Conservation (phyloP, 768 basidiomycete genomes). For the Boletus insuetus region DNA sequence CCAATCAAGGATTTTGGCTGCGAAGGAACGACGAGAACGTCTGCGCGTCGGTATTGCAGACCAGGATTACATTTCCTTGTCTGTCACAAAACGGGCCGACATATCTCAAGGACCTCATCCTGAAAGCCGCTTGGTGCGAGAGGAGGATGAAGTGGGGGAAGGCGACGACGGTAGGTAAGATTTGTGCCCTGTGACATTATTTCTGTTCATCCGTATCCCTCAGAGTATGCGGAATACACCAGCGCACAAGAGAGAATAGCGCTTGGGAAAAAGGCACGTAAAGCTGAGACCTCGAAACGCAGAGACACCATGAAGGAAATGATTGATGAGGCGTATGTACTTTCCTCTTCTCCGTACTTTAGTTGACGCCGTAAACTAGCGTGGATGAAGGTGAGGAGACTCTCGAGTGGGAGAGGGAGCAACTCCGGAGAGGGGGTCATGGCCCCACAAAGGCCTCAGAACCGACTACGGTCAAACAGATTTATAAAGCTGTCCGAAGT, state of each 20-base stretch:
- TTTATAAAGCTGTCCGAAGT: slow-evolving; percentile 76
- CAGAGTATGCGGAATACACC: slow-evolving; percentile 86
- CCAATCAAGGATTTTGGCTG: slow-evolving; percentile 65
- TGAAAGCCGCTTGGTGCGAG: slow-evolving; percentile 74
- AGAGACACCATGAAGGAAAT: slow-evolving; percentile 73
- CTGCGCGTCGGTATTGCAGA: slow-evolving; percentile 49
- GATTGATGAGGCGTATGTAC: slow-evolving; percentile 75
- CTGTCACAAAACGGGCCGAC: slow-evolving; percentile 56
- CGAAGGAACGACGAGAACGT: slow-evolving; percentile 74
- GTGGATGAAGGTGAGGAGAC: slow-evolving; percentile 85
- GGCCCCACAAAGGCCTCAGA: slow-evolving; percentile 36
- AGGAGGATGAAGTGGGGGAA: slow-evolving; percentile 87
- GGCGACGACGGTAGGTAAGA: slow-evolving; percentile 73
- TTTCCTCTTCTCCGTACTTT: neutral
- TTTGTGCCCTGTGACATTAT: neutral
- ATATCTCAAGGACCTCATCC: slow-evolving; percentile 74
- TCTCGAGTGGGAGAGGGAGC: slow-evolving; percentile 81
- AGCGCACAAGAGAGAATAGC: slow-evolving; percentile 86
- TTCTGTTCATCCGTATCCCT: slow-evolving; percentile 5
- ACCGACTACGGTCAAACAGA: slow-evolving; percentile 44
- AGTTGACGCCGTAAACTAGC: slow-evolving; percentile 33
- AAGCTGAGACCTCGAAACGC: slow-evolving; percentile 62
- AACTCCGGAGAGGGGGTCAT: slow-evolving; percentile 73
- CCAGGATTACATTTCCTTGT: slow-evolving; percentile 79
- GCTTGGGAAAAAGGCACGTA: slow-evolving; percentile 77